Percentiles rank a stretch among this genome's conserved stretches.
phyloP scores from a whole-genome alignment of 129 eudicot genomes.

The Tagetes patula region DNA sequence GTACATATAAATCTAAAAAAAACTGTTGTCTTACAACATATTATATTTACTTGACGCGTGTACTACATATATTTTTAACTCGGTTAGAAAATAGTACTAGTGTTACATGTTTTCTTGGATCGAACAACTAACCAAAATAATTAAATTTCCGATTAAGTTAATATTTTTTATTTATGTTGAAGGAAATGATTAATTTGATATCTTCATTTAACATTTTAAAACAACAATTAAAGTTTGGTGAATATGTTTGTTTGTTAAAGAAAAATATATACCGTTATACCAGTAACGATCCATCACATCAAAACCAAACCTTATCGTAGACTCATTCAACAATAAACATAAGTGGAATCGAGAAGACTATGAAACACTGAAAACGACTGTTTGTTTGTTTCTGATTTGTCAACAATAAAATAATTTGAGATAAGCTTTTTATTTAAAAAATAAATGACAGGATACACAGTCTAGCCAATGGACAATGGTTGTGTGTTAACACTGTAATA shows the following conservation, averaged over 20 bases:
- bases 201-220: too few relatives aligned
- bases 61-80: too few relatives aligned
- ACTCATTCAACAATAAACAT: neutral
- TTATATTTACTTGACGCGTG: too few relatives aligned
- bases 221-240: neutral
- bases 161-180: too few relatives aligned
- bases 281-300: neutral
- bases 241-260: too few relatives aligned
- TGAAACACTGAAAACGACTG: neutral
- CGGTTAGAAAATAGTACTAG: too few relatives aligned
- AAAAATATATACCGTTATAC: neutral
- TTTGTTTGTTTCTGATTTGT: neutral
- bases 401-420: neutral
- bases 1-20: too few relatives aligned
- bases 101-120: too few relatives aligned
- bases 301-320: neutral
- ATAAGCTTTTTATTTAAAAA: neutral
- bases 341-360: neutral
- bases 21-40: too few relatives aligned
- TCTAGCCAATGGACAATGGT: neutral
- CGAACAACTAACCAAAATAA: too few relatives aligned
- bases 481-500: neutral
- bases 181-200: too few relatives aligned
- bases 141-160: too few relatives aligned
- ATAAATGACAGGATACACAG: neutral